phyloP scores from a whole-genome alignment of 768 basidiomycete species.

The Leccinum barrowsii region DNA sequence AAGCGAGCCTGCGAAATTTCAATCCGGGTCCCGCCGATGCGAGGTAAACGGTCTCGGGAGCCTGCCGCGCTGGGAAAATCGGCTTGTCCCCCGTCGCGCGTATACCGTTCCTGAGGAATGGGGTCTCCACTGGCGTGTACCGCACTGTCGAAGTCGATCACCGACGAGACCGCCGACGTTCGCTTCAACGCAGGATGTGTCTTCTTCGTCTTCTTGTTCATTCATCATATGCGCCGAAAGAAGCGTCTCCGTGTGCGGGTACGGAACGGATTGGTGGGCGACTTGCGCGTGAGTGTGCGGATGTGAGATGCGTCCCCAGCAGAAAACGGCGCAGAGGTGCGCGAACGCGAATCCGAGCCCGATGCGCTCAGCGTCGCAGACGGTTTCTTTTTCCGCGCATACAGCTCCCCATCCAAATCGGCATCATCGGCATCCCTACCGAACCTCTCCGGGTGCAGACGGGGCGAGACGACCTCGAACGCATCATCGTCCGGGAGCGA shows the following conservation, averaged over 20 bases:
- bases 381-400: conserved; percentile 38
- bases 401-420: conserved; percentile 49
- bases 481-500: conserved; percentile 28
- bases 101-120: background rate
- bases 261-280: conserved; percentile 24
- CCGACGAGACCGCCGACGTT: too few species aligned
- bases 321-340: conserved; percentile 51
- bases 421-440: conserved; percentile 37
- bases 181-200: too few species aligned
- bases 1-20: too few species aligned
- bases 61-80: too few species aligned
- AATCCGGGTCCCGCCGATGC: too few species aligned
- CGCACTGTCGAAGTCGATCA: too few species aligned
- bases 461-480: conserved; percentile 35
- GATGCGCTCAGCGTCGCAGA: conserved; percentile 34
- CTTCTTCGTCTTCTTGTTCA: background rate
- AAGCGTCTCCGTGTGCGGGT: conserved; percentile 28
- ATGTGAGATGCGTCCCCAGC: conserved; percentile 15
- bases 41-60: too few species aligned
- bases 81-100: too few species aligned
- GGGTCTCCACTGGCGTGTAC: too few species aligned
- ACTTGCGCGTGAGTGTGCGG: conserved; percentile 22
- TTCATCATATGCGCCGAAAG: conserved; percentile 13
- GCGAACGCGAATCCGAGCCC: conserved; percentile 57
- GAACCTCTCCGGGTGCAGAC: conserved; percentile 10